These are phyloP conservation scores for Auricularia auricula-judae DNA, from an alignment of 768 basidiomycete species.

Conservation along the genomic window DNA sequence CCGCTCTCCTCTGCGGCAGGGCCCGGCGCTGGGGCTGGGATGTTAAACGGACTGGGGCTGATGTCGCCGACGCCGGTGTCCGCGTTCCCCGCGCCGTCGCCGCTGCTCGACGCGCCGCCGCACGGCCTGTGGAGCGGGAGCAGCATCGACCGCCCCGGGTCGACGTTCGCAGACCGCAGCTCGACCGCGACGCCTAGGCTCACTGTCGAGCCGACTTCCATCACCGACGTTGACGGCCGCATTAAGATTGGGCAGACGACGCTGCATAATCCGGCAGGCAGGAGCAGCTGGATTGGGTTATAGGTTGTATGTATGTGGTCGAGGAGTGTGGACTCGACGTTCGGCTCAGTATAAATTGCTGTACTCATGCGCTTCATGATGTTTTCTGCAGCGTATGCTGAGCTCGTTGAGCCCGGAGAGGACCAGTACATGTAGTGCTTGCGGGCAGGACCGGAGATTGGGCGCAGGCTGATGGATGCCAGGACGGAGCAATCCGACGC, in stretches of 20 bases:
- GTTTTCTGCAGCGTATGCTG: too few relatives aligned
- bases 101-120: constrained; percentile 53
- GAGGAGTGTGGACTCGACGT: not conserved
- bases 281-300: constrained; percentile 89
- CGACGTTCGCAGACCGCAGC: constrained; percentile 8
- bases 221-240: constrained; percentile 17
- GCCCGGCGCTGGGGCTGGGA: too few relatives aligned
- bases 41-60: constrained; percentile 3
- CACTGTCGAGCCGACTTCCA: not conserved
- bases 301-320: constrained; percentile 17
- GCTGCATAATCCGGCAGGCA: constrained; percentile 83
- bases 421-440: too few relatives aligned
- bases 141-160: not conserved
- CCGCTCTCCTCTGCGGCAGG: constrained; percentile 19
- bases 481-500: not conserved
- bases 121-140: constrained; percentile 7
- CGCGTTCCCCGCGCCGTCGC: constrained; percentile 36
- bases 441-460: too few relatives aligned
- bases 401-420: not conserved
- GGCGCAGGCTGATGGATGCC: not conserved
- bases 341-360: too few relatives aligned
- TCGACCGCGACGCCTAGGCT: constrained; percentile 6
- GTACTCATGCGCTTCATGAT: too few relatives aligned
- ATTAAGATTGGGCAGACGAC: constrained; percentile 92
- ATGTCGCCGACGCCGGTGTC: constrained; percentile 12